Base-by-base conservation (phyloP, 805 yeast genomes). In the Barnettozyma salicaria region DNA sequence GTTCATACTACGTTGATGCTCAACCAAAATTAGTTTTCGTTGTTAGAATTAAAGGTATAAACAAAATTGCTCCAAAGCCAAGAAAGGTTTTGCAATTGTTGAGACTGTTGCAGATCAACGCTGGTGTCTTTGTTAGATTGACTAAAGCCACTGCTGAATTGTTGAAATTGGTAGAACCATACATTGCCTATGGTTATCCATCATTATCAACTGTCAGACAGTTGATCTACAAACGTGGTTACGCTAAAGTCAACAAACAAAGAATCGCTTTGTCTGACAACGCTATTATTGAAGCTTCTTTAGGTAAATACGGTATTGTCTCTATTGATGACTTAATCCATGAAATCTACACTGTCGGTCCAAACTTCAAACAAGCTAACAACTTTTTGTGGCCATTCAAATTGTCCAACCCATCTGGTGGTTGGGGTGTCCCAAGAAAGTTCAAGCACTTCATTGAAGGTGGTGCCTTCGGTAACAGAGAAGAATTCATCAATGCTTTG, bases 381-480 rank as follows among this genome's bases (percentile, higher is more conserved):
- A 87, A 86, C 94, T 87, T 87, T 80, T 78, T 87, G 72, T 86
- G 95, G 94, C 96, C 96, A 75, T 87, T 87, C 90, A 79, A 84
- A 76, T 79, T 87, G 68, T 85, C 95, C 60, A 85, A 83, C 81
- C 96, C 96, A 72, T 77, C 78, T 70, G 96, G 96, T 74, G 96
- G 96, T 71, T 87, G 94, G 95, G 90, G 95, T 77, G 84, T 84
- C 56, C 75, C 80, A 70, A 87, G 95, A 81, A 87, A 87, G 79
- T 87, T 87, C 94, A 79, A 79, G 76, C 95, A 87, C 76, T 87
- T 83, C 67, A 82, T 87, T 78, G 94, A 85, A 76, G 95, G 95
- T 78, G 96, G 96, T 82, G 81, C 92, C 76, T 79, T 87, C 70
- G 96, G 96, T 83, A 87, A 87, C 94, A 84, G 95, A 75, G 96